phyloP scores from a whole-genome alignment of 2,329 filamentous ascomycete species.

The Fusarium tjaetaba region DNA sequence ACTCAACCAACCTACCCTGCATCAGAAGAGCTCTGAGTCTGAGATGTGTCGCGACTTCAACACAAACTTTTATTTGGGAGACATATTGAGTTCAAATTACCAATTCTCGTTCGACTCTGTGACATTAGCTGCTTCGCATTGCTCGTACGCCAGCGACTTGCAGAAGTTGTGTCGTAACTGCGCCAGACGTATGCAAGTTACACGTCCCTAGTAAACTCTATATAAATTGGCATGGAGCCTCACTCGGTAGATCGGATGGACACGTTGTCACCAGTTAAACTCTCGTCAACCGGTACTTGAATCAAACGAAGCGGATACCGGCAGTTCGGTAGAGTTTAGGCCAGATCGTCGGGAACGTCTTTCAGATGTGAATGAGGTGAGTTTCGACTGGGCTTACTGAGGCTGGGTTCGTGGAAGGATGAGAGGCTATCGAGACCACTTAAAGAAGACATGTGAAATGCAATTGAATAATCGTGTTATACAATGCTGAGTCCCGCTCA shows the following conservation, averaged over 20 bases:
- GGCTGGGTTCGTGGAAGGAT: neutral
- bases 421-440: neutral
- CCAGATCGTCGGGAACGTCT: neutral
- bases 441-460: neutral
- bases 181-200: neutral
- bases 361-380: neutral
- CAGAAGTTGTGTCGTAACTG: neutral
- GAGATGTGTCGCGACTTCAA: neutral
- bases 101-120: neutral
- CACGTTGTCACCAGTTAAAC: neutral
- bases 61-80: neutral
- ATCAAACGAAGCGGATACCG: neutral
- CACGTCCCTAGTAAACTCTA: neutral
- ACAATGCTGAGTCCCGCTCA: neutral
- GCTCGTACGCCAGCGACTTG: neutral
- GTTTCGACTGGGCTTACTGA: neutral
- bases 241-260: neutral
- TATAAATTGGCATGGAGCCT: neutral
- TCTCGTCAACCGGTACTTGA: neutral
- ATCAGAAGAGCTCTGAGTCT: neutral
- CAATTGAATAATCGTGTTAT: rapidly evolving
- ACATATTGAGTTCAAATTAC: neutral
- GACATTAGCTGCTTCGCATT: neutral
- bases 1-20: neutral
- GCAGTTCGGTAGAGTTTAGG: neutral